Percentiles rank a stretch among this genome's conserved stretches.
These are phyloP conservation scores for Aphanomyces invadans DNA, from an alignment of 352 stramenopile species.

Conservation along the genomic window DNA sequence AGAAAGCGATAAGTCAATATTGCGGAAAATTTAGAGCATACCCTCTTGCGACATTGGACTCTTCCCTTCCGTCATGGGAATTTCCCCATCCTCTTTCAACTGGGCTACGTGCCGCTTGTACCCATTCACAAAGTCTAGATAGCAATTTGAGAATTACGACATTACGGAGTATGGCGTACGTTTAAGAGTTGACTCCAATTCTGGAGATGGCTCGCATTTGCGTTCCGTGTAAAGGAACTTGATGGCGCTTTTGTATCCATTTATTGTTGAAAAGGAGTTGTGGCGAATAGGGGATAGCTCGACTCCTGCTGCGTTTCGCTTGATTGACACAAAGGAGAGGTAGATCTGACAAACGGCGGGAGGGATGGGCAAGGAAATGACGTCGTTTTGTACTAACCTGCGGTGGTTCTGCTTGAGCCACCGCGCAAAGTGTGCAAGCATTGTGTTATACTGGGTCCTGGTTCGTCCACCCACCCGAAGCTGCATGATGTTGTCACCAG, in stretches of 20 bases:
- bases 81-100: background rate
- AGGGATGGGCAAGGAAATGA: background rate
- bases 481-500: background rate
- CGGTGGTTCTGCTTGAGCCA: background rate
- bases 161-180: background rate
- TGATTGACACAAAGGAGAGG: background rate
- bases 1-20: too few species aligned
- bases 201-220: background rate
- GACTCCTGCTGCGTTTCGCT: background rate
- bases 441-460: background rate
- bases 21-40: too few species aligned
- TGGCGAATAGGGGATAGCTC: background rate
- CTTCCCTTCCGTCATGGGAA: background rate
- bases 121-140: background rate
- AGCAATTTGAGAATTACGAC: background rate
- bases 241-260: background rate
- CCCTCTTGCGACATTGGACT: background rate
- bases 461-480: background rate
- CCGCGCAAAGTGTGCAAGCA: background rate
- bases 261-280: constrained; percentile 1
- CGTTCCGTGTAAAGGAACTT: background rate
- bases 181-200: background rate
- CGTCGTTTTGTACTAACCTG: background rate
- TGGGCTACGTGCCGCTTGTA: background rate
- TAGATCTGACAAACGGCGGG: background rate